phyloP scores from a whole-genome alignment of 2,329 filamentous ascomycete species.

The Apiospora sp. region DNA sequence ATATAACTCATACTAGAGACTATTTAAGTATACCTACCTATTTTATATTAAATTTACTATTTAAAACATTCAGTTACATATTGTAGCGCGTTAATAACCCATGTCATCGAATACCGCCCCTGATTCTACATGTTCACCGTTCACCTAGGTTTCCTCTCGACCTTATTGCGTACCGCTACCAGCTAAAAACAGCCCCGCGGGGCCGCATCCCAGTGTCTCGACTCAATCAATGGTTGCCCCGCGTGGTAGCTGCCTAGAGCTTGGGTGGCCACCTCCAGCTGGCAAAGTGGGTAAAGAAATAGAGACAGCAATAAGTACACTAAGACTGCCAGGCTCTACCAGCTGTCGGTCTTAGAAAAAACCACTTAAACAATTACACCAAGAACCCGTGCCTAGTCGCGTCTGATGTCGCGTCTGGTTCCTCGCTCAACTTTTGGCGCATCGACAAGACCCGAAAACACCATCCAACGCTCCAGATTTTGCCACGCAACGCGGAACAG shows the following conservation, averaged over 20 bases:
- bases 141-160: background rate
- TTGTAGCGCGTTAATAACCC: too few species aligned
- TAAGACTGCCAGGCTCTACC: background rate
- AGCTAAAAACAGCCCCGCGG: constrained; percentile 5
- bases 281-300: background rate
- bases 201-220: background rate
- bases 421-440: constrained; percentile 17
- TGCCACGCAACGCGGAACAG: background rate
- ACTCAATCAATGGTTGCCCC: background rate
- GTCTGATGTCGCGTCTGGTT: constrained; percentile 17
- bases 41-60: background rate
- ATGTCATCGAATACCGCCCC: background rate
- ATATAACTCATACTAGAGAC: background rate
- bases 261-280: background rate
- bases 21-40: background rate
- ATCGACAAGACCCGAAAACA: constrained; percentile 13
- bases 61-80: too few species aligned
- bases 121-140: too few species aligned
- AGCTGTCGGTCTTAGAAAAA: background rate
- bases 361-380: constrained; percentile 24
- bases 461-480: background rate
- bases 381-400: constrained; percentile 14
- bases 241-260: background rate
- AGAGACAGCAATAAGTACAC: background rate
- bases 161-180: background rate